Evolutionary conservation across 805 yeast species (phyloP), one percentile per base, ranked within the genome.

Genomic region (Metschnikowia kofuensis): DNA sequence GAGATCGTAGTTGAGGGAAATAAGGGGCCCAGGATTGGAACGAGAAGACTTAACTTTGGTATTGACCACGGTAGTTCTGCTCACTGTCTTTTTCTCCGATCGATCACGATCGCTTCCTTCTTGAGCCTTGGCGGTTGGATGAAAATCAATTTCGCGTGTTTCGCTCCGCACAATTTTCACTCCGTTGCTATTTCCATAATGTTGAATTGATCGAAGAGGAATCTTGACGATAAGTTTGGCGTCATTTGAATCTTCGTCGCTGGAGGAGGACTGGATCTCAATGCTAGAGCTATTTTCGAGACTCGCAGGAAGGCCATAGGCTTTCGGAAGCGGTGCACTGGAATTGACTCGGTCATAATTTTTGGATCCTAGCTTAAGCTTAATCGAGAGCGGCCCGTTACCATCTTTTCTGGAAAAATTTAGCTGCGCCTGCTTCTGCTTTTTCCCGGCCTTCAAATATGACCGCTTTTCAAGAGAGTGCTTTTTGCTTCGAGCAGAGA

Each of bases 21-120:
- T 58, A 40, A 72, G 54, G 1, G 78, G 76, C 1, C 76, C 76
- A 0, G 77, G 76, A 13, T 66, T 59, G 34, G 68, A 67, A 31
- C 74, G 55, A 8, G 71, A 57, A 13, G 59, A 50, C 51, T 66
- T 68, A 46, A 61, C 58, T 14, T 61, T 58, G 15, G 61, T 60
- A 27, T 60, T 63, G 4, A 65, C 31, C 0, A 72, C 61, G 7
- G 72, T 68, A n/a, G 77, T 73, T 36, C 62, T 44, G 44, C 51
- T 50, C 34, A 39, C 38, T n/a, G 38, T 21, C 21, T 21, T 2
- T 21, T 21, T 21, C 21, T 21, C 4, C 21, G 4, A 21, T 21
- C 21, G 2, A 21, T 21, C 21, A 21, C 21, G 4, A 21, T 21
- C 4, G 21, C 21, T 21, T 21, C 4, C 21, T 4, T 21, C 4